These are phyloP conservation scores for Lumnitzera littorea DNA, from an alignment of 345 rosid species.

Conservation along the genomic window DNA sequence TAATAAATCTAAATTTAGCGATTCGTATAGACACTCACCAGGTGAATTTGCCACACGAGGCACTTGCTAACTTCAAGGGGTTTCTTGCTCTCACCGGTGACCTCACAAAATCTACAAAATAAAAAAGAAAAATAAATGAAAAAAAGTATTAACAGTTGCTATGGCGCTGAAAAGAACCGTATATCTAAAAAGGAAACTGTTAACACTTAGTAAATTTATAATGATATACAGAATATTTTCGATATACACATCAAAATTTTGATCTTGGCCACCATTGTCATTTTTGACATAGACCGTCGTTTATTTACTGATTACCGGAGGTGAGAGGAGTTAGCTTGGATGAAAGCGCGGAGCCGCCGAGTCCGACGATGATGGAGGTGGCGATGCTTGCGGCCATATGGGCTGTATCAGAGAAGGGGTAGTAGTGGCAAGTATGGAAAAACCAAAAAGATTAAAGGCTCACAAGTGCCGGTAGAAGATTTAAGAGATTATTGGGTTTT, in stretches of 20 bases:
- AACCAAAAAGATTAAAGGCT: too few relatives aligned
- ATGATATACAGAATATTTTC: too few relatives aligned
- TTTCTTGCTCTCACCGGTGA: constrained; percentile 44
- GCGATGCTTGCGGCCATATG: constrained; percentile 61
- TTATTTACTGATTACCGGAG: constrained; percentile 36
- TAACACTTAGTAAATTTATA: too few relatives aligned
- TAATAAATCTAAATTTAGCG: background rate
- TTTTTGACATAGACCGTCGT: too few relatives aligned
- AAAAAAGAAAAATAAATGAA: background rate
- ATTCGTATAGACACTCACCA: constrained; percentile 29
- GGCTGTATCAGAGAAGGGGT: too few relatives aligned
- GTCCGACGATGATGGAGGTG: constrained; percentile 56
- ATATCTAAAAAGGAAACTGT: too few relatives aligned
- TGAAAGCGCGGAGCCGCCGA: constrained; percentile 44
- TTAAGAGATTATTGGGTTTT: background rate
- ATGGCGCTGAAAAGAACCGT: too few relatives aligned
- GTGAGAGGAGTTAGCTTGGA: constrained; percentile 24
- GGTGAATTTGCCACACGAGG: constrained; percentile 55
- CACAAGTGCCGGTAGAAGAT: too few relatives aligned
- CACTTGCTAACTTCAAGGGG: constrained; percentile 36
- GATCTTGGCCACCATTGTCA: too few relatives aligned
- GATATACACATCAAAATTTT: too few relatives aligned
- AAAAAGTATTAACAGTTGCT: too few relatives aligned
- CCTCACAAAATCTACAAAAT: constrained; percentile 48
- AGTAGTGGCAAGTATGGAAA: too few relatives aligned